A percentile compares a stretch with the other conserved stretches of the same genome.
Conservation (phyloP, 2,329 filamentous ascomycete species). For the Trichoderma sp. region DNA sequence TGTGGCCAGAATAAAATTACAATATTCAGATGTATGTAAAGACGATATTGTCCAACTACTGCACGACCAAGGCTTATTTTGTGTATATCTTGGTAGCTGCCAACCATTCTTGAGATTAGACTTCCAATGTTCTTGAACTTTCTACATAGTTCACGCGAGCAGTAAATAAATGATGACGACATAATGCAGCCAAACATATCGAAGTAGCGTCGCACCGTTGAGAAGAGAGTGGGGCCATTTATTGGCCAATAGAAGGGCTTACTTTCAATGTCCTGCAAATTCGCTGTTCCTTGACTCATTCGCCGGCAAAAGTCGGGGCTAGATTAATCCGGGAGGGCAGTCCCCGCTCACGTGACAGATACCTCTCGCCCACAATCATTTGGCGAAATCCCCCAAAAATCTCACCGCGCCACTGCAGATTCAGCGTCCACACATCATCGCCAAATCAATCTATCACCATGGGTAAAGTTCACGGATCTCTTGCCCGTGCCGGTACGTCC, state of each 20-base stretch:
- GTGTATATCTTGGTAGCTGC: neutral
- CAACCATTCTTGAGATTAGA: neutral
- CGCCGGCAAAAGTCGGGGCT: neutral
- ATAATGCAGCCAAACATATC: neutral
- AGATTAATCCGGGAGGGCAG: slow-evolving; percentile 37
- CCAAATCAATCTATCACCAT: slow-evolving; percentile 56
- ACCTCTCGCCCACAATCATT: slow-evolving; percentile 39
- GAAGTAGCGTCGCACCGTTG: neutral
- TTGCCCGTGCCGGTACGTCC: slow-evolving; percentile 71
- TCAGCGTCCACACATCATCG: slow-evolving; percentile 40
- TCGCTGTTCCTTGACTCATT: neutral
- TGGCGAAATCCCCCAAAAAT: slow-evolving; percentile 39
- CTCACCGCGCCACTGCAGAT: slow-evolving; percentile 30
- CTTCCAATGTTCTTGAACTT: neutral
- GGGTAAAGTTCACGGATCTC: slow-evolving; percentile 92
- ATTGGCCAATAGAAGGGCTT: neutral
- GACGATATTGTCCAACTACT: neutral
- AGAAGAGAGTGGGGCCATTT: neutral
- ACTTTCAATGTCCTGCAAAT: neutral
- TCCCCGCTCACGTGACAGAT: slow-evolving; percentile 39
- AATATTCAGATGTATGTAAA: neutral
- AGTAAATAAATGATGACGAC: slow-evolving; percentile 1
- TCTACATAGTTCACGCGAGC: neutral
- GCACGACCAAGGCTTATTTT: neutral
- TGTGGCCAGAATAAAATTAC: neutral